A percentile compares a stretch with the other conserved stretches of the same genome.
phyloP scores from a whole-genome alignment of 208 protist species.

The Tritrichomonas musculus region DNA sequence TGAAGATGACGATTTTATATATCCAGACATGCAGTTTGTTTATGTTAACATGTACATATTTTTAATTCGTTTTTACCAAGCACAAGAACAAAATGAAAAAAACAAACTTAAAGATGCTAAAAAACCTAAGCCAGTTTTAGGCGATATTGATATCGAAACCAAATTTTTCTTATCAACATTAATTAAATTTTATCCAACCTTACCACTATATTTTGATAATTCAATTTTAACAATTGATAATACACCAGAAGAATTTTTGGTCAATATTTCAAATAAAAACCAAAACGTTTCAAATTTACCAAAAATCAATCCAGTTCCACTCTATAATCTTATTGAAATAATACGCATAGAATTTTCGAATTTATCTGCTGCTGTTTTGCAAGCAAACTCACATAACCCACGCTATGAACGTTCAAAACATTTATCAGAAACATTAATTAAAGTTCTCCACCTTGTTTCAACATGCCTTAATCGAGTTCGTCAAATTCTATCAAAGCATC shows the following conservation, averaged over 20 bases:
- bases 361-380: neutral
- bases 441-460: neutral
- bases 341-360: neutral
- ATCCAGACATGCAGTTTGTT: neutral
- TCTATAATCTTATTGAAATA: neutral
- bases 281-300: neutral
- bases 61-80: neutral
- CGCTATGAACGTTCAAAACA: neutral
- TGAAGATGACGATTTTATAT: neutral
- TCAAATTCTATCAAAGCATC: neutral
- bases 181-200: neutral
- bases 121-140: neutral
- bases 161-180: neutral
- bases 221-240: neutral
- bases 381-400: neutral
- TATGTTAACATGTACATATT: neutral
- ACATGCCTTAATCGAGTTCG: neutral
- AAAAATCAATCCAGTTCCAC: neutral
- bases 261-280: neutral
- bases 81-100: neutral
- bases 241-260: neutral
- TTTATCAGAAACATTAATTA: neutral
- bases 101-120: neutral
- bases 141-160: neutral
- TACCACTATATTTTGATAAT: neutral